Evolutionary conservation across 345 rosid genomes (phyloP), one percentile per base, ranked within the genome.

Genomic region (Euclidium syriacum): DNA sequence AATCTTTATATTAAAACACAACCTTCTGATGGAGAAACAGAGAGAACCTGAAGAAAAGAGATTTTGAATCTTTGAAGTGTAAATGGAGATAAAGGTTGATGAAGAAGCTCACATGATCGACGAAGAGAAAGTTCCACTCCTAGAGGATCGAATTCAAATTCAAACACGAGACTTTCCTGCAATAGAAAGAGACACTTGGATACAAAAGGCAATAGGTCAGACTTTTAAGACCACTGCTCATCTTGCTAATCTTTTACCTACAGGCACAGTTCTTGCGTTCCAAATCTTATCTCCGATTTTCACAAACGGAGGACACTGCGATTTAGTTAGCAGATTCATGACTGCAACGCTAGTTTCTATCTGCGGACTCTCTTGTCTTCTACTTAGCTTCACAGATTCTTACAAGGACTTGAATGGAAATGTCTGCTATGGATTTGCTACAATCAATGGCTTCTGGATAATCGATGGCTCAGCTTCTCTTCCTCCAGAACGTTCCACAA

Each of bases 221-320:
- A 83, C 91, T 7, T 85, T 87, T 51, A 62, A 74, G 35, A 85
- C 89, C 86, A 80, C 87, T 1, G 89, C 91, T 3, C 83, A 88
- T 57, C 49, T n/a, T n/a, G n/a, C n/a, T n/a, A n/a, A n/a, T n/a
- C n/a, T n/a, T n/a, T n/a, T n/a, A n/a, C n/a, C n/a, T 88, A 88
- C 96, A 0, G 89, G 91, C 38, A 72, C 96, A 0, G 86, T 85
- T 64, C 89, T 88, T 20, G 81, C 91, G 22, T 88, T 88, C 83
- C 89, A 88, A 14, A 77, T 85, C 52, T 77, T 88, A 8, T 60
- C 86, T 2, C 96, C 91, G 3, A 60, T 88, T 6, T 76, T 77
- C 80, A 69, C 91, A 2, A 81, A 88, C 64, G 78, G 71, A 40
- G 96, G 91, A 50, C 26, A 52, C 12, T 88, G 91, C 15, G 90